Conservation (phyloP, 345 rosid species). For the Acer campestre region DNA sequence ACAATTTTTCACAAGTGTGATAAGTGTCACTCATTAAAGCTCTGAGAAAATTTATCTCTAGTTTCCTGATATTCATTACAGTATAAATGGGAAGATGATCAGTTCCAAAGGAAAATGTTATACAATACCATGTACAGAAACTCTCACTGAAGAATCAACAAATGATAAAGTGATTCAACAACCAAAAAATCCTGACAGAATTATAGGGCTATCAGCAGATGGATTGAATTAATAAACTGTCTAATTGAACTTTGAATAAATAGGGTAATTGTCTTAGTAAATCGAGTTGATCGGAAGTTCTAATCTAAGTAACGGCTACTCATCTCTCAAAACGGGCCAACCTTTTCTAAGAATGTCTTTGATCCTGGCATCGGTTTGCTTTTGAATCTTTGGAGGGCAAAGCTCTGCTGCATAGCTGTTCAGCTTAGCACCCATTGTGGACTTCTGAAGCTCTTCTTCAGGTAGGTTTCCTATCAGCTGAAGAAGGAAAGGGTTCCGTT, state of each 20-base stretch:
- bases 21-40: not conserved
- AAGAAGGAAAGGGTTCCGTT: conserved; percentile 70
- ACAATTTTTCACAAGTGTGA: no score
- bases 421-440: conserved; percentile 70
- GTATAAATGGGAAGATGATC: not conserved
- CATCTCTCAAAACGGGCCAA: conserved; percentile 77
- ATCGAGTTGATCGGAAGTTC: not conserved
- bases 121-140: not conserved
- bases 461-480: conserved; percentile 83
- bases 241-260: not conserved
- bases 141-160: not conserved
- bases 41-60: not conserved
- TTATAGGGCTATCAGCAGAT: not conserved
- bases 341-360: conserved; percentile 73
- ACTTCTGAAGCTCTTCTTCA: conserved; percentile 80
- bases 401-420: conserved; percentile 86
- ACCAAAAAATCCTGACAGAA: not conserved
- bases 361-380: conserved; percentile 60
- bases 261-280: not conserved
- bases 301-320: conserved; percentile 28
- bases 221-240: not conserved
- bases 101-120: not conserved
- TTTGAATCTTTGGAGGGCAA: conserved; percentile 65
- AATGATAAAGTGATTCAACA: not conserved
- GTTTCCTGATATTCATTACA: not conserved